Percentiles rank a stretch among this genome's conserved stretches.
Conservation (phyloP, 495 filamentous ascomycete genomes). For the Bathelium albidoporum region DNA sequence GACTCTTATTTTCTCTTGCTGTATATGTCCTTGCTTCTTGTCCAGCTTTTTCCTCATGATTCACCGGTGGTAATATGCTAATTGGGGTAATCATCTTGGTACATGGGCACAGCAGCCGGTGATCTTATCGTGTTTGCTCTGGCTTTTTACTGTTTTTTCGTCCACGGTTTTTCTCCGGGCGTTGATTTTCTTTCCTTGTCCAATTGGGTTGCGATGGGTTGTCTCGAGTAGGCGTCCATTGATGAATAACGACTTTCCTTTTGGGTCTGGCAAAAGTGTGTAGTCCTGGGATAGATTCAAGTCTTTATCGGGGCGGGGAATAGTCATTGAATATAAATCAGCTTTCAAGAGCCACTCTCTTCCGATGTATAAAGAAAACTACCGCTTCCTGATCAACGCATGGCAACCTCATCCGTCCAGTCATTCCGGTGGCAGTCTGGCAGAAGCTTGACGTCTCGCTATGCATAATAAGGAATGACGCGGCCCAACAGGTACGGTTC, state of each 20-base stretch:
- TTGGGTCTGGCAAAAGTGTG: not conserved
- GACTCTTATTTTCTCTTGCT: not conserved
- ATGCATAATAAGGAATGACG: not conserved
- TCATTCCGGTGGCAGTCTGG: not conserved
- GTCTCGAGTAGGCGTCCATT: not conserved
- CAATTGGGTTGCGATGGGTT: not conserved
- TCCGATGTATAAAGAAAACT: not conserved
- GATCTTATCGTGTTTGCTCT: not conserved
- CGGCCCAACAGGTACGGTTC: slow-evolving; percentile 1
- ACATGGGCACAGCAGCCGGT: not conserved
- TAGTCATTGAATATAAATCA: slow-evolving; percentile 3
- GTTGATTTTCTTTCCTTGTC: not conserved
- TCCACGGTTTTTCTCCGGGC: not conserved
- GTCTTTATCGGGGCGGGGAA: not conserved
- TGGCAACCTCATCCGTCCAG: not conserved
- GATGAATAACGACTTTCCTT: slow-evolving; percentile 1
- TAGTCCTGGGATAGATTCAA: not conserved
- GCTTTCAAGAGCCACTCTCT: not conserved
- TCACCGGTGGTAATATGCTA: not conserved
- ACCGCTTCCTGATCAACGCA: not conserved
- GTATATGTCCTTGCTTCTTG: not conserved
- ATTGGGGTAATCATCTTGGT: not conserved
- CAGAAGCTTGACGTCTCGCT: not conserved
- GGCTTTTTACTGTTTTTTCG: not conserved
- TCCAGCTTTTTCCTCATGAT: not conserved